A percentile compares a stretch with the other conserved stretches of the same genome.
Evolutionary conservation across 305 asterid genomes (phyloP).

Genomic region (Fraxinus greggii): DNA sequence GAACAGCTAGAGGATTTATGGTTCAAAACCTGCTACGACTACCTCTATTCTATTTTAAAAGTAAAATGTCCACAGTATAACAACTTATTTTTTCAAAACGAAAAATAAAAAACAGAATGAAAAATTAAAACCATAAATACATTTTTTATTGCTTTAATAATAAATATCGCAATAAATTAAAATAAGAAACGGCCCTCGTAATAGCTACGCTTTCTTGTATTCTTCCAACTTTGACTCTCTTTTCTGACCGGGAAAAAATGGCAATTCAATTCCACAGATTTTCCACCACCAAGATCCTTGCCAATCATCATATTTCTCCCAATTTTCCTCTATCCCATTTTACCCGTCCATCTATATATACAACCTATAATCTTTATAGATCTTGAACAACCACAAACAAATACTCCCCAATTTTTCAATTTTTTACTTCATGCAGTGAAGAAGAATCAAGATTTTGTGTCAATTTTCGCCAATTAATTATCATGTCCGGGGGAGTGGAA

Average conservation of each 20-base stretch:
- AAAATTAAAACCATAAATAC: not conserved
- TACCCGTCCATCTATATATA: not conserved
- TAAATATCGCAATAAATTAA: not conserved
- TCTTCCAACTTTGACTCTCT: not conserved
- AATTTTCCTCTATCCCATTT: not conserved
- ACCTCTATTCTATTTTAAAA: not conserved
- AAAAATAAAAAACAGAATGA: too few species aligned
- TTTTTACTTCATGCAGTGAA: conserved; percentile 27
- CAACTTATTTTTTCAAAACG: too few species aligned
- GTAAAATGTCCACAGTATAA: not conserved
- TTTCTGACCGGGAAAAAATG: conserved; percentile 24
- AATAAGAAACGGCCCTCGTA: conserved; percentile 24
- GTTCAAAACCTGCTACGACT: not conserved
- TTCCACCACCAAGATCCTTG: conserved; percentile 27
- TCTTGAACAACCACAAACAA: not conserved
- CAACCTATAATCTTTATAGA: conserved; percentile 2
- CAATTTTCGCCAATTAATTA: not conserved
- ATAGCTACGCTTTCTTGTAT: conserved; percentile 18
- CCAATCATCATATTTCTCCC: conserved; percentile 19
- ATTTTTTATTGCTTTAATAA: not conserved
- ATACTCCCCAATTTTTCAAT: conserved; percentile 2
- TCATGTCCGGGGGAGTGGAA: conserved; percentile 57
- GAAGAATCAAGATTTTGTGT: conserved; percentile 17
- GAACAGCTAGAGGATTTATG: not conserved
- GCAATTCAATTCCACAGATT: conserved; percentile 24